A percentile compares a stretch with the other conserved stretches of the same genome.
These are phyloP conservation scores for Melastoma candidum DNA, from an alignment of 441 rosid species.

Conservation along the genomic window DNA sequence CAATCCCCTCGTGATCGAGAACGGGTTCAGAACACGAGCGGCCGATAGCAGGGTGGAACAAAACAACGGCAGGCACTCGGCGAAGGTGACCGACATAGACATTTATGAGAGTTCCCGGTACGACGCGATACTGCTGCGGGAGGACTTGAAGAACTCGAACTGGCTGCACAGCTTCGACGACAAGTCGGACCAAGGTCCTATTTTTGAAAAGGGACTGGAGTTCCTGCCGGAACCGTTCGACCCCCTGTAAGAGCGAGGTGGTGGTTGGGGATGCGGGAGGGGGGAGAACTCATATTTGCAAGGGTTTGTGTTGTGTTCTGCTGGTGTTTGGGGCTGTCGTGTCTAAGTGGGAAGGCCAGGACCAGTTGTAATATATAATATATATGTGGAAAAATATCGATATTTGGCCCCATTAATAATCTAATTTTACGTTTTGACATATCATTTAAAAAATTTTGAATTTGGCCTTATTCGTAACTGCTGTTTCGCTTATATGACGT, in stretches of 20 bases:
- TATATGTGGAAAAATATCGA: too few relatives aligned
- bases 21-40: slow-evolving; percentile 28
- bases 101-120: slow-evolving; percentile 87
- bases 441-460: too few relatives aligned
- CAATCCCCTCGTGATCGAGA: slow-evolving; percentile 22
- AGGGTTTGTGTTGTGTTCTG: too few relatives aligned
- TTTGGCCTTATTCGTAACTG: too few relatives aligned
- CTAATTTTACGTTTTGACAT: too few relatives aligned
- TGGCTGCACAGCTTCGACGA: slow-evolving; percentile 91
- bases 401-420: too few relatives aligned
- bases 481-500: too few relatives aligned
- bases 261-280: background rate
- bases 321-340: too few relatives aligned
- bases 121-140: slow-evolving; percentile 74
- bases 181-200: slow-evolving; percentile 45
- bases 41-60: slow-evolving; percentile 24
- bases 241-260: slow-evolving; percentile 26
- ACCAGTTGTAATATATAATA: too few relatives aligned
- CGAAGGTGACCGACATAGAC: slow-evolving; percentile 57
- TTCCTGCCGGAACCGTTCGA: slow-evolving; percentile 83
- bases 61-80: slow-evolving; percentile 34
- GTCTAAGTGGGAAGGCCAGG: too few relatives aligned
- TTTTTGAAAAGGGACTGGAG: slow-evolving; percentile 79
- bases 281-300: too few relatives aligned
- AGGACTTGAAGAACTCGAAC: slow-evolving; percentile 72